A percentile compares a stretch with the other conserved stretches of the same genome.
These are phyloP conservation scores for Penicillium soppii DNA, from an alignment of 495 filamentous ascomycete genomes.

Conservation along the genomic window DNA sequence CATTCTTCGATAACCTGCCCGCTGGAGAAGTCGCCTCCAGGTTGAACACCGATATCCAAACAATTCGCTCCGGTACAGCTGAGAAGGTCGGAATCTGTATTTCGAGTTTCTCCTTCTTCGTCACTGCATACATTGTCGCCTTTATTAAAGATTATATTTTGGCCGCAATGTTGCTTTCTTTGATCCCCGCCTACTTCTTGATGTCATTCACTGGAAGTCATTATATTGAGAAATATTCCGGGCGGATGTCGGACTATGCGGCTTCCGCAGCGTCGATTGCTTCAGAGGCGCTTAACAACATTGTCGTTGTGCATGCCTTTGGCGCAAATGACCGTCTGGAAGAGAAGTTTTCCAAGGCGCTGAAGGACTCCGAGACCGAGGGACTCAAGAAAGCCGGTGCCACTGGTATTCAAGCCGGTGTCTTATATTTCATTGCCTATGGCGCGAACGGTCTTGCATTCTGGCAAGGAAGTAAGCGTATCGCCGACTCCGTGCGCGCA, in stretches of 20 bases:
- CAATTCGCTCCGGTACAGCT: slow-evolving; percentile 60
- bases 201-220: slow-evolving; percentile 63
- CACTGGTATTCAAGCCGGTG: slow-evolving; percentile 60
- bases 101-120: slow-evolving; percentile 57
- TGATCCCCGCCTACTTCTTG: slow-evolving; percentile 64
- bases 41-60: slow-evolving; percentile 58
- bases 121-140: slow-evolving; percentile 62
- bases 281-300: slow-evolving; percentile 46
- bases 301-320: slow-evolving; percentile 51
- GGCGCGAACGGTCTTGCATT: slow-evolving; percentile 65
- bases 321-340: slow-evolving; percentile 49
- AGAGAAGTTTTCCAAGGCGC: slow-evolving; percentile 48
- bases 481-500: slow-evolving; percentile 47
- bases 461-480: slow-evolving; percentile 59
- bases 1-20: slow-evolving; percentile 58
- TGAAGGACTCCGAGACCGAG: slow-evolving; percentile 42
- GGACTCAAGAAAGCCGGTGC: slow-evolving; percentile 58
- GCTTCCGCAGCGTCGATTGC: slow-evolving; percentile 50
- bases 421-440: slow-evolving; percentile 66
- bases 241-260: slow-evolving; percentile 49
- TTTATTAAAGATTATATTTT: slow-evolving; percentile 56
- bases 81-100: slow-evolving; percentile 67
- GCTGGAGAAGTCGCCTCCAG: slow-evolving; percentile 62
- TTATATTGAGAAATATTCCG: slow-evolving; percentile 59
- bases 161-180: slow-evolving; percentile 46